Conservation (phyloP, 306 rosid genomes). For the Prunus padus region DNA sequence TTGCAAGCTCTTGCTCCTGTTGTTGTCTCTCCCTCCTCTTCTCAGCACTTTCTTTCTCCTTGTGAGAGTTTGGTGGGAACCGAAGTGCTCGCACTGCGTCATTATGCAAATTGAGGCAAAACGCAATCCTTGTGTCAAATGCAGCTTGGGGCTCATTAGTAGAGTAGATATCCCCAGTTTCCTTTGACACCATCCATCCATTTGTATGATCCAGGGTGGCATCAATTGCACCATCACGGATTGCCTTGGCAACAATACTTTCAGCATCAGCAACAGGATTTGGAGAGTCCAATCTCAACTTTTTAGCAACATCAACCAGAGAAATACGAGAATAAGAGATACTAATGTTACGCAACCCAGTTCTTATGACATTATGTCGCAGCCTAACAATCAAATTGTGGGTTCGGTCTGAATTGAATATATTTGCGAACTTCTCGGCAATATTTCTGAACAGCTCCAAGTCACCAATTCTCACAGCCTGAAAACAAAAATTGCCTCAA, state of each 20-base stretch:
- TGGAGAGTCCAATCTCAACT: constrained; percentile 82
- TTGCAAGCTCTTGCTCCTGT: constrained; percentile 61
- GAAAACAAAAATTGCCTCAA: constrained; percentile 17
- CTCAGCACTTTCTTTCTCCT: constrained; percentile 58
- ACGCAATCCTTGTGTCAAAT: constrained; percentile 88
- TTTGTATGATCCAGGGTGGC: constrained; percentile 71
- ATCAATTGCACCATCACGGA: constrained; percentile 79
- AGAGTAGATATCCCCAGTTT: constrained; percentile 89
- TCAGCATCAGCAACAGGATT: constrained; percentile 73
- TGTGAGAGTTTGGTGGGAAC: constrained; percentile 53
- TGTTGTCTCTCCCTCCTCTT: constrained; percentile 56
- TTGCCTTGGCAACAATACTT: constrained; percentile 97
- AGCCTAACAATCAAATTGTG: constrained; percentile 92
- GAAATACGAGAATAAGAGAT: constrained; percentile 95
- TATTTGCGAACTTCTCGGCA: constrained; percentile 78
- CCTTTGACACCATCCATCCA: constrained; percentile 94
- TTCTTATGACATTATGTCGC: constrained; percentile 93
- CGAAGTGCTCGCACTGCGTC: constrained; percentile 83
- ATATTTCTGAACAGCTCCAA: constrained; percentile 85
- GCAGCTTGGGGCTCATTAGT: constrained; percentile 90
- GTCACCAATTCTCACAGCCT: constrained; percentile 99
- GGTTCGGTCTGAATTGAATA: constrained; percentile 72
- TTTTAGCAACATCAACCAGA: constrained; percentile 81
- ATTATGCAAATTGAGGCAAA: constrained; percentile 92
- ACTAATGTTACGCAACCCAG: constrained; percentile 95